Evolutionary conservation across 2,329 filamentous ascomycete genomes (phyloP), one percentile per base, ranked within the genome.

Genomic region (Zasmidium cellare): DNA sequence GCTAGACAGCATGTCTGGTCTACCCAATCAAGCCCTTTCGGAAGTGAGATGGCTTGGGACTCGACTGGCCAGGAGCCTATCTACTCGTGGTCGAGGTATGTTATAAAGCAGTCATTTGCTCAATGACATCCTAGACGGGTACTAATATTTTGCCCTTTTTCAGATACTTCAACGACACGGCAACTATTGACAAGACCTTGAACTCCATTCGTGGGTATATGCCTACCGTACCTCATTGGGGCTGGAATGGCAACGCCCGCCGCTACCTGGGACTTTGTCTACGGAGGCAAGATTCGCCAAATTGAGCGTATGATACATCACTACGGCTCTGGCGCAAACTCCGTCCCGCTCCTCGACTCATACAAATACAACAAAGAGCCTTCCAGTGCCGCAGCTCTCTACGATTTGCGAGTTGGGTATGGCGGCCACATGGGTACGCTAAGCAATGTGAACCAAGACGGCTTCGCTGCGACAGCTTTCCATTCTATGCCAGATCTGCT

Each of bases 41-140:
- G 83, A 0, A 84, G 81, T 51, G 84, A 86, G 67, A 83, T 84
- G 81, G 79, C 83, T 0, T 87, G 84, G 84, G 84, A 87, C 57
- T 84, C 80, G 0, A 86, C 84, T 0, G 83, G 82, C 0, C 83
- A 87, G 60, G 84, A 87, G 66, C 83, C 83, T 0, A 80, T 86
- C 0, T 86, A 84, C 58, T 82, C 82, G 58, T 66, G 56, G 63
- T 56, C 57, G 7, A 65, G 57, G 56, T 58, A 41, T 9, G 35
- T 41, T 14, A 41, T 18, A 9, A 6, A 41, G 5, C 14, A 14
- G 28, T 7, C 28, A 5, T 41, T 3, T 6, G 12, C 7, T 18
- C n/a, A 41, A 6, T 41, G 12, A 41, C 35, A 5, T 18, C 14
- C 11, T n/a, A n/a, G n/a, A n/a, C n/a, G n/a, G n/a, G n/a, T n/a